phyloP scores from a whole-genome alignment of 345 rosid genomes.

The Pistacia vera region DNA sequence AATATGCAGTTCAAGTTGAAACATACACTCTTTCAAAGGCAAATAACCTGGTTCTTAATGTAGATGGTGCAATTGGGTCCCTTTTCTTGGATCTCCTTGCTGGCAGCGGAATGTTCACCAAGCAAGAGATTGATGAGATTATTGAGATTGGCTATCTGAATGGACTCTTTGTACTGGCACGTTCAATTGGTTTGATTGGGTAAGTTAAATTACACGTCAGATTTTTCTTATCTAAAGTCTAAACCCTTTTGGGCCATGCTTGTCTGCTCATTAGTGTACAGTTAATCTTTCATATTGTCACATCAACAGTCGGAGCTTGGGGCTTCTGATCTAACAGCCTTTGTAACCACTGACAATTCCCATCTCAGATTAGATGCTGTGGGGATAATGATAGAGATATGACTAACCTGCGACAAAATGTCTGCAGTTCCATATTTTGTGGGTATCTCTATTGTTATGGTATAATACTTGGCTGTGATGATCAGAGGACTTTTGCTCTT shows the following conservation, averaged over 20 bases:
- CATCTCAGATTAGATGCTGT: neutral
- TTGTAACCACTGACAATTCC: neutral
- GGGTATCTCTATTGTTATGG: neutral
- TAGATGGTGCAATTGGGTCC: constrained; percentile 91
- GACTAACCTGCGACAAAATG: neutral
- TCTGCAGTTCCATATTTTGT: neutral
- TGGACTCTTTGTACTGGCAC: constrained; percentile 93
- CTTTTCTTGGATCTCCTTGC: constrained; percentile 97
- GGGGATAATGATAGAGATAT: neutral
- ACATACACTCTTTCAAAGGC: constrained; percentile 86
- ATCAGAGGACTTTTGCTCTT: neutral
- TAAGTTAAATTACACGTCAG: constrained; percentile 24
- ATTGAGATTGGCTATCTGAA: constrained; percentile 86
- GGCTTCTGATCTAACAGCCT: constrained; percentile 3
- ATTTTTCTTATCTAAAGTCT: constrained; percentile 10
- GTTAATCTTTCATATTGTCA: constrained; percentile 4
- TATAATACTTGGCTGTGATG: constrained; percentile 2
- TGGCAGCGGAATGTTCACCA: constrained; percentile 89
- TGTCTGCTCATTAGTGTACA: constrained; percentile 4
- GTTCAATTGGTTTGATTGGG: constrained; percentile 92
- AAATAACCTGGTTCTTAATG: constrained; percentile 81
- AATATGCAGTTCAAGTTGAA: constrained; percentile 87
- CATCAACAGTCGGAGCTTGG: neutral
- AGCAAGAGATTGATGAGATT: constrained; percentile 91
- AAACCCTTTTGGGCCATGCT: neutral